phyloP scores from a whole-genome alignment of 805 yeast genomes.

The Henningerozyma blattae region DNA sequence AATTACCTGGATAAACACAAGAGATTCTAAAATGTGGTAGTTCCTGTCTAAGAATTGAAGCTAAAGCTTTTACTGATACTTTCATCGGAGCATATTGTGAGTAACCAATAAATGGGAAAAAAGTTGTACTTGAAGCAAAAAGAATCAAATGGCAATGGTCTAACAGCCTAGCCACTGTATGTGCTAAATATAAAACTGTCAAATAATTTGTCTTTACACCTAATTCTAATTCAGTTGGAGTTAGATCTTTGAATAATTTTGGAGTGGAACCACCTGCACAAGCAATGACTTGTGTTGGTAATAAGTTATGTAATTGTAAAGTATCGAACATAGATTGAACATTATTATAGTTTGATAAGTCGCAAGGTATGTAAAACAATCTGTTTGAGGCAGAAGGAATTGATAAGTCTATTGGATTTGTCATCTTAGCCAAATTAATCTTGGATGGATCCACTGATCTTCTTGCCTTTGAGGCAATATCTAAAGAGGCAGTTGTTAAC shows the following conservation, averaged over 20 bases:
- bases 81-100: constrained; percentile 84
- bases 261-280: constrained; percentile 87
- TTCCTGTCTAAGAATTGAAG: constrained; percentile 76
- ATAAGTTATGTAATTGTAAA: constrained; percentile 16
- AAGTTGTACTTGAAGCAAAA: constrained; percentile 69
- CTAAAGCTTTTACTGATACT: constrained; percentile 66
- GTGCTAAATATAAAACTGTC: constrained; percentile 62
- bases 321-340: constrained; percentile 27
- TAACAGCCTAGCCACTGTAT: constrained; percentile 37
- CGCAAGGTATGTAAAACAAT: constrained; percentile 43
- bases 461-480: constrained; percentile 22
- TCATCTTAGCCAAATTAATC: not conserved
- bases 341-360: constrained; percentile 43
- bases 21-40: constrained; percentile 60
- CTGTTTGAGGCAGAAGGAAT: constrained; percentile 12
- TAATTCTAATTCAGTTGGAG: constrained; percentile 40
- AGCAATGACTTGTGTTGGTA: constrained; percentile 66
- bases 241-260: constrained; percentile 59
- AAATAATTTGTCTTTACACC: constrained; percentile 64
- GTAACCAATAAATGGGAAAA: constrained; percentile 86
- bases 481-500: constrained; percentile 36
- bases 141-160: constrained; percentile 42
- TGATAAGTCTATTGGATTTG: not conserved
- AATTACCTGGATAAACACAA: constrained; percentile 80
- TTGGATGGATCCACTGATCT: constrained; percentile 1